Percentiles rank a stretch among this genome's conserved stretches.
Conservation (phyloP, 139 green algal species). For the Volvox reticuliferus region DNA sequence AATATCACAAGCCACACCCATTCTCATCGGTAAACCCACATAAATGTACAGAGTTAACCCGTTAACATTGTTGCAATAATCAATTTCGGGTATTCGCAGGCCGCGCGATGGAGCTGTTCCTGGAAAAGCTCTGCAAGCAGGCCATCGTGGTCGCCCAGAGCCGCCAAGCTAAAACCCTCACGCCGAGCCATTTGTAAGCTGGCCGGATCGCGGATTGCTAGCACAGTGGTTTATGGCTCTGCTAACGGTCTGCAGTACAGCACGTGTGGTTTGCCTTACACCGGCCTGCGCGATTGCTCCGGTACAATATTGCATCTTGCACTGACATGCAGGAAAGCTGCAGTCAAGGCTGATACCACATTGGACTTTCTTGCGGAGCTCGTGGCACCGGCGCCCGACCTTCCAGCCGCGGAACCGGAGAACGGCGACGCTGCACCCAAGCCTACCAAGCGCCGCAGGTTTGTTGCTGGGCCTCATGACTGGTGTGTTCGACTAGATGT, state of each 20-base stretch:
- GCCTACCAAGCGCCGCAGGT: conserved; percentile 59
- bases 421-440: conserved; percentile 44
- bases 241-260: no score
- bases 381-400: conserved; percentile 76
- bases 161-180: conserved; percentile 82
- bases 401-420: conserved; percentile 59
- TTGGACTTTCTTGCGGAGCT: conserved; percentile 88
- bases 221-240: no score
- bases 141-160: conserved; percentile 69
- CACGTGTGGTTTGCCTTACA: neutral
- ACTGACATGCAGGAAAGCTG: conserved; percentile 66
- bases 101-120: conserved; percentile 92
- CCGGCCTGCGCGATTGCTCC: neutral
- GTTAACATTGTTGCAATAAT: neutral
- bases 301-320: neutral
- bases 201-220: no score
- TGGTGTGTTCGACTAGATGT: no score
- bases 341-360: conserved; percentile 65
- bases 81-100: conserved; percentile 57
- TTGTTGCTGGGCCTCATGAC: neutral
- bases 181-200: conserved; percentile 84
- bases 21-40: conserved; percentile 84
- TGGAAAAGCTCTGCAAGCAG: conserved; percentile 80
- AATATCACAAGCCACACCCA: conserved; percentile 89
- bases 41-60: no score